A percentile compares a stretch with the other conserved stretches of the same genome.
These are phyloP conservation scores for Chrysanthemum makinoi DNA, from an alignment of 129 eudicot genomes.

Conservation along the genomic window DNA sequence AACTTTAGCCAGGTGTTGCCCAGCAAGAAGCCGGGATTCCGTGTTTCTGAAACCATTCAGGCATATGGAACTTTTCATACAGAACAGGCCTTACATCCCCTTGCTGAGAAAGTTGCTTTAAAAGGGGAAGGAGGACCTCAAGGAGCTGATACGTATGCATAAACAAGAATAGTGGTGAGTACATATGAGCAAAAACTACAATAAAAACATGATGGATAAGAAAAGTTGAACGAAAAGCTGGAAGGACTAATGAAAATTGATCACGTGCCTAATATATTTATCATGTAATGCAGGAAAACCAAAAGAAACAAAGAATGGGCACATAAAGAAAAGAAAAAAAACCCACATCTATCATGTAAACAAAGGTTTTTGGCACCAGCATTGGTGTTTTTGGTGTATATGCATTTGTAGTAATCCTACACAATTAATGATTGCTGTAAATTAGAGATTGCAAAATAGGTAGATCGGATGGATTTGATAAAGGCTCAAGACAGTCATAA, in stretches of 20 bases:
- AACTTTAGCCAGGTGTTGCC: slow-evolving; percentile 35
- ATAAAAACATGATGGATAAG: background rate
- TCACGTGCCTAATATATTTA: background rate
- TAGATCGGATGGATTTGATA: too few species aligned
- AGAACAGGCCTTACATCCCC: slow-evolving; percentile 82
- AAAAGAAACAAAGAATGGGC: too few species aligned
- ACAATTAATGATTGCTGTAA: too few species aligned
- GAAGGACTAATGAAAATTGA: background rate
- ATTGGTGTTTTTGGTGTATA: too few species aligned
- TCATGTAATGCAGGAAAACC: background rate
- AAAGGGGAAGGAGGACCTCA: slow-evolving; percentile 88
- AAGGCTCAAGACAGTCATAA: too few species aligned
- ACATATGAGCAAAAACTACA: background rate
- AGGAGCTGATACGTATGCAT: slow-evolving; percentile 52
- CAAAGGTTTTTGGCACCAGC: too few species aligned
- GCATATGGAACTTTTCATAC: slow-evolving; percentile 86
- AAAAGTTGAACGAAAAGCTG: background rate
- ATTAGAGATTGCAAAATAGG: too few species aligned
- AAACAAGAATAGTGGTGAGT: slow-evolving; percentile 1
- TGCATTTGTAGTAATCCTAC: too few species aligned
- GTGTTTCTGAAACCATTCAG: slow-evolving; percentile 96
- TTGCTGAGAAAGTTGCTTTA: slow-evolving; percentile 79
- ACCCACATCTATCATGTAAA: too few species aligned
- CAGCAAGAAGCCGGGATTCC: slow-evolving; percentile 68
- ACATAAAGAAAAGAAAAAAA: too few species aligned